Percentiles rank a stretch among this genome's conserved stretches.
Evolutionary conservation across 2,329 filamentous ascomycete genomes (phyloP).

Genomic region (Cladosporium sp.): DNA sequence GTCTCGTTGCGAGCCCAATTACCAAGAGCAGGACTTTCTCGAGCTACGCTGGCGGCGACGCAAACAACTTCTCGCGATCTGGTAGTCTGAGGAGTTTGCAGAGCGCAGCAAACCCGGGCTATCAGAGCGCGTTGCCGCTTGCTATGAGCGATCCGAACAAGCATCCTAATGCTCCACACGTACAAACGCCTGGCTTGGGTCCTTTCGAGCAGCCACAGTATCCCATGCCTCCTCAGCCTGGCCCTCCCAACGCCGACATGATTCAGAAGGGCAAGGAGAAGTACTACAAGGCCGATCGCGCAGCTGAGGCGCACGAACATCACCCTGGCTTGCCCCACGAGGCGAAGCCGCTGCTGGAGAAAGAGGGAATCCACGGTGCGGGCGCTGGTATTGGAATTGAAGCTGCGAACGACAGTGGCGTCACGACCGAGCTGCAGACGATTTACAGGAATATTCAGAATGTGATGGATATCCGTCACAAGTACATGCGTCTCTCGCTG

Average conservation of each 20-base stretch:
- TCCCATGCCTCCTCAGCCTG: slow-evolving; percentile 13
- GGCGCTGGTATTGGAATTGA: slow-evolving; percentile 62
- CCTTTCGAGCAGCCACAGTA: slow-evolving; percentile 26
- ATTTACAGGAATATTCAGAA: slow-evolving; percentile 92
- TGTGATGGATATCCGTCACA: slow-evolving; percentile 82
- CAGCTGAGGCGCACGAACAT: slow-evolving; percentile 50
- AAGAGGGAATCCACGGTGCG: slow-evolving; percentile 59
- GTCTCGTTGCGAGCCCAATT: slow-evolving; percentile 39
- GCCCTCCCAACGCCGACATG: background rate
- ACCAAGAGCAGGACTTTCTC: slow-evolving; percentile 48
- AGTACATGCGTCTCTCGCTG: slow-evolving; percentile 82
- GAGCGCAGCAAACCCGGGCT: slow-evolving; percentile 32
- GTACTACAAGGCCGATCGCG: slow-evolving; percentile 49
- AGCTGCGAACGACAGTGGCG: slow-evolving; percentile 71
- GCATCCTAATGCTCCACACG: slow-evolving; percentile 30
- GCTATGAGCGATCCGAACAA: slow-evolving; percentile 38
- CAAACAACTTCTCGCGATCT: slow-evolving; percentile 39
- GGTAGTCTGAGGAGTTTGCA: slow-evolving; percentile 46
- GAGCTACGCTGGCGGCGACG: slow-evolving; percentile 40
- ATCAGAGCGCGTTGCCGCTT: slow-evolving; percentile 37
- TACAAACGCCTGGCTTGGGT: slow-evolving; percentile 34
- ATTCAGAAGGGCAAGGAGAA: slow-evolving; percentile 25
- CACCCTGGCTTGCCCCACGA: slow-evolving; percentile 58
- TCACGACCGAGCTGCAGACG: slow-evolving; percentile 77
- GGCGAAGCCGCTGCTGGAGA: slow-evolving; percentile 54